Percentiles rank a stretch among this genome's conserved stretches.
Conservation (phyloP, 148 eudicot genomes). For the Chenopodium album region DNA sequence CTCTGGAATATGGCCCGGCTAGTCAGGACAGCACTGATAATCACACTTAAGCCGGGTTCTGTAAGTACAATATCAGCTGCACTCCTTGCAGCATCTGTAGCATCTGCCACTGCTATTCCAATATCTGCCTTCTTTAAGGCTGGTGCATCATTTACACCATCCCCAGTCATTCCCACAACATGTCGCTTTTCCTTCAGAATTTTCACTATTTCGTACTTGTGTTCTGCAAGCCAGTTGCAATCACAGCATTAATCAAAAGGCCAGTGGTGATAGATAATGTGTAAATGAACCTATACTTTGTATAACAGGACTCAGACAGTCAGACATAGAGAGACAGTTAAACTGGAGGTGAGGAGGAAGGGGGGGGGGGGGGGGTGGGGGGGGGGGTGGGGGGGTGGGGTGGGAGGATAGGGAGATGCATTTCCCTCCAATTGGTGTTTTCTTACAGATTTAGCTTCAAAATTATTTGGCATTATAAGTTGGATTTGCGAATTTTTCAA, state of each 20-base stretch:
- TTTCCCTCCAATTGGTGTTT: background rate
- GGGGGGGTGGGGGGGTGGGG: no score
- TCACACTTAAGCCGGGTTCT: slow-evolving; percentile 76
- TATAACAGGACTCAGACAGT: no score
- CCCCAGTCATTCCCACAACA: slow-evolving; percentile 72
- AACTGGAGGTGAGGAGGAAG: no score
- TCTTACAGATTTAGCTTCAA: background rate
- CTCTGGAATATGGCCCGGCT: slow-evolving; percentile 77
- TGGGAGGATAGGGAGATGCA: no score
- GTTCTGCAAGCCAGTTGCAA: slow-evolving; percentile 36
- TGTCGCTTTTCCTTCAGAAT: slow-evolving; percentile 70
- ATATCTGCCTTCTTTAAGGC: slow-evolving; percentile 80
- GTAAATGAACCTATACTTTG: no score
- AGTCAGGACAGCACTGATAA: slow-evolving; percentile 65
- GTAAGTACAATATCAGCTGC: slow-evolving; percentile 73
- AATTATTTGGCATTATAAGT: background rate
- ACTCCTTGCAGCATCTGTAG: slow-evolving; percentile 74
- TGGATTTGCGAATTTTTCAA: background rate
- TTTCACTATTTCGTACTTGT: slow-evolving; percentile 67
- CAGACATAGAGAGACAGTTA: no score
- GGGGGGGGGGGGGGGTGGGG: no score
- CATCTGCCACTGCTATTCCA: slow-evolving; percentile 73
- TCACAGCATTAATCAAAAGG: slow-evolving; percentile 20
- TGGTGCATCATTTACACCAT: slow-evolving; percentile 75
- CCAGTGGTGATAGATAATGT: background rate